Conservation (phyloP, 768 basidiomycete genomes). For the Leccinum pellstonianum region DNA sequence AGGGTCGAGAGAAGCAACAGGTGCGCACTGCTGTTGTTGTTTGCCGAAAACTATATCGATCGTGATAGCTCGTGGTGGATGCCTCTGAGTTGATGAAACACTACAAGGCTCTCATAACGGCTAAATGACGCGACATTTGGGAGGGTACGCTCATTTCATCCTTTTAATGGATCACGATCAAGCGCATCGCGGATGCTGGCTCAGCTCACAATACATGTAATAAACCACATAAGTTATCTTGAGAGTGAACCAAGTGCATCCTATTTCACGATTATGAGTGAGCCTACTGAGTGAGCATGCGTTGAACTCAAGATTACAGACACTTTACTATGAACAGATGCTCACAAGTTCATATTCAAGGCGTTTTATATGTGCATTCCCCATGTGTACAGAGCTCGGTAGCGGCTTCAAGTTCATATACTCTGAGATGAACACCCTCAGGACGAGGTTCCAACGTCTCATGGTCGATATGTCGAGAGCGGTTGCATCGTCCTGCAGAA, state of each 20-base stretch:
- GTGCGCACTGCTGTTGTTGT: constrained; percentile 16
- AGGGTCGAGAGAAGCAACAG: constrained; percentile 40
- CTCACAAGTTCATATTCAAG: constrained; percentile 51
- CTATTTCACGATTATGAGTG: background rate
- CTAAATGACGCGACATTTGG: constrained; percentile 18
- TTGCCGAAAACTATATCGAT: constrained; percentile 1
- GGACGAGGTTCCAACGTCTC: constrained; percentile 84
- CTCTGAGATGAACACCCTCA: constrained; percentile 87
- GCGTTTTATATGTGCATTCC: constrained; percentile 33
- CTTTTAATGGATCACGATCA: background rate
- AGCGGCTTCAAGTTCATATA: constrained; percentile 73
- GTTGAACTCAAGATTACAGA: background rate
- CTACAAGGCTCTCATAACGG: constrained; percentile 39
- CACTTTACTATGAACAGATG: background rate
- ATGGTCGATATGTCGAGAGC: constrained; percentile 84
- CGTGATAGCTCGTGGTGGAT: constrained; percentile 36
- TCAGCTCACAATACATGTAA: background rate
- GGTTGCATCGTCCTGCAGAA: constrained; percentile 78
- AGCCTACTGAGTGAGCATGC: constrained; percentile 20
- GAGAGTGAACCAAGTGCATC: background rate
- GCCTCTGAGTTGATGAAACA: constrained; percentile 40
- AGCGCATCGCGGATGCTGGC: background rate
- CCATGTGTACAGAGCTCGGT: constrained; percentile 31
- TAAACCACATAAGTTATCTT: constrained; percentile 2
- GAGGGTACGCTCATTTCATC: constrained; percentile 10